These are phyloP conservation scores for Xanthoparmelia taractica DNA, from an alignment of 495 filamentous ascomycete species.

Conservation along the genomic window DNA sequence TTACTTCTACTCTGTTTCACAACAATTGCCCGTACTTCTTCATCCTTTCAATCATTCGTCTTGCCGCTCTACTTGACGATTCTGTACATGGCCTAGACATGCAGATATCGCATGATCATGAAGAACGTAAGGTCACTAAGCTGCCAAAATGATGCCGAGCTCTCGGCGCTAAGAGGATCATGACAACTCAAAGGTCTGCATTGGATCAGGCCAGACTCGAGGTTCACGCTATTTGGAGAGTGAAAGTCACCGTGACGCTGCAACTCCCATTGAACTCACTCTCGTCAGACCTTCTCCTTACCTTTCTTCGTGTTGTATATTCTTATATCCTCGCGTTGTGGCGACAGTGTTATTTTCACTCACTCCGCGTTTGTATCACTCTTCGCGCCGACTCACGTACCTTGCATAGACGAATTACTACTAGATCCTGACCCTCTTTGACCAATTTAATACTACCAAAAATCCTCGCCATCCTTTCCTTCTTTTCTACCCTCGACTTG, in stretches of 20 bases:
- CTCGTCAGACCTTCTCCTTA: neutral
- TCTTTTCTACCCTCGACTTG: constrained; percentile 7
- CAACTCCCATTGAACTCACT: neutral
- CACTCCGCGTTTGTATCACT: neutral
- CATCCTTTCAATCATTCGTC: neutral
- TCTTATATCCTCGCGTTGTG: neutral
- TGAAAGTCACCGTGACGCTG: constrained; percentile 1
- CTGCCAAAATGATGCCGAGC: neutral
- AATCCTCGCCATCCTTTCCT: neutral
- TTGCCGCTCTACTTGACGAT: constrained; percentile 8
- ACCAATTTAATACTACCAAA: constrained; percentile 4
- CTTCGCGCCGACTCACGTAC: neutral
- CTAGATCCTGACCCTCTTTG: neutral
- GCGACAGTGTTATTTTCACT: neutral
- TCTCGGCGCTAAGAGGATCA: constrained; percentile 9
- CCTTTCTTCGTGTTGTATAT: neutral
- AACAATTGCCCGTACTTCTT: neutral
- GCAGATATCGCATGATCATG: neutral
- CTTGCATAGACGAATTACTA: constrained; percentile 1
- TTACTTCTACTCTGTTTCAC: constrained; percentile 3
- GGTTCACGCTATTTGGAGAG: constrained; percentile 2
- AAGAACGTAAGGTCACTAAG: constrained; percentile 5
- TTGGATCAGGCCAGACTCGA: neutral
- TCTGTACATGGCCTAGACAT: neutral
- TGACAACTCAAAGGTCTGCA: neutral